phyloP scores from a whole-genome alignment of 78 protist genomes.

The Dictyostelium capitatum region DNA sequence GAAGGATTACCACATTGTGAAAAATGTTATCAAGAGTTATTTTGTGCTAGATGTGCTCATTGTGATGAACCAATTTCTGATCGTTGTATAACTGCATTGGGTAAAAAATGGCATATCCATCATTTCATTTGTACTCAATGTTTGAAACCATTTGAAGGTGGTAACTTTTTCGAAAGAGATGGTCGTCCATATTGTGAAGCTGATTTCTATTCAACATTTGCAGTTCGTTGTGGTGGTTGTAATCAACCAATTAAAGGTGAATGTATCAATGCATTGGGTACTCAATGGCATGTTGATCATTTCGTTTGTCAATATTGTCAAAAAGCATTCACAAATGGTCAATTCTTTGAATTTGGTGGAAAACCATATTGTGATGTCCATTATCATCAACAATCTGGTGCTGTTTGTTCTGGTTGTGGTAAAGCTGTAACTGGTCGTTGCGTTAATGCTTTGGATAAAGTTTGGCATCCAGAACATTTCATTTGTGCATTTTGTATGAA shows the following conservation, averaged over 20 bases:
- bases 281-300: conserved; percentile 90
- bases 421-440: conserved; percentile 81
- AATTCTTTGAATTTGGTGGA: conserved; percentile 84
- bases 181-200: conserved; percentile 87
- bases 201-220: conserved; percentile 77
- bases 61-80: conserved; percentile 88
- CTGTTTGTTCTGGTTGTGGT: conserved; percentile 84
- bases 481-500: conserved; percentile 86
- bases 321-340: conserved; percentile 51
- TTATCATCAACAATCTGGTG: conserved; percentile 83
- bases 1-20: conserved; percentile 82
- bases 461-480: conserved; percentile 90
- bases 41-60: conserved; percentile 84
- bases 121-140: conserved; percentile 87
- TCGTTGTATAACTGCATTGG: conserved; percentile 85
- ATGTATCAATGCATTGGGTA: conserved; percentile 88
- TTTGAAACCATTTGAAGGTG: conserved; percentile 81
- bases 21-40: conserved; percentile 80
- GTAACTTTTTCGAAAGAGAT: conserved; percentile 84
- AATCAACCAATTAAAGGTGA: conserved; percentile 77
- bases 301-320: conserved; percentile 83
- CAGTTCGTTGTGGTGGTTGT: conserved; percentile 79
- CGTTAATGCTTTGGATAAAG: conserved; percentile 84
- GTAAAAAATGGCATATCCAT: conserved; percentile 84
- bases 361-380: conserved; percentile 88